Percentiles rank a stretch among this genome's conserved stretches.
Evolutionary conservation across 306 rosid genomes (phyloP).

Genomic region (Mimosa pudica): DNA sequence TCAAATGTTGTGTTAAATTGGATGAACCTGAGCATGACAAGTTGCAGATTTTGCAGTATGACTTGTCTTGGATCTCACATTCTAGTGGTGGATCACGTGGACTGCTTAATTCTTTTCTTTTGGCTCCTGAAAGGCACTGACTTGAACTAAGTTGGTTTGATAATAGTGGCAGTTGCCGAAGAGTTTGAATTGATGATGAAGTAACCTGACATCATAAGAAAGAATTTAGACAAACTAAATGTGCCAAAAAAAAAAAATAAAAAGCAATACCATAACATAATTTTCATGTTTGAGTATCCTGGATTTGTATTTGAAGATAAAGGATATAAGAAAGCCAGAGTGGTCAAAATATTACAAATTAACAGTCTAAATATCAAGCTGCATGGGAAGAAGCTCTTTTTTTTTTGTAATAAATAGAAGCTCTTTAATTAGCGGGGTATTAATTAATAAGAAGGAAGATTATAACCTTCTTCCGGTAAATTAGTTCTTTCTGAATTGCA

Average conservation of each 20-base stretch:
- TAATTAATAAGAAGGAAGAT: constrained; percentile 1
- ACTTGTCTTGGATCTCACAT: background rate
- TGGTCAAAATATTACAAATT: background rate
- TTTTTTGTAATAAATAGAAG: no score
- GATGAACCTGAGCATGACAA: constrained; percentile 5
- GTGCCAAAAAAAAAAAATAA: background rate
- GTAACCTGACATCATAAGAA: constrained; percentile 24
- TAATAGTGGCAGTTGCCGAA: constrained; percentile 1
- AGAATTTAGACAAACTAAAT: background rate
- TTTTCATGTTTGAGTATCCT: background rate
- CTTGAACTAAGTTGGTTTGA: constrained; percentile 32
- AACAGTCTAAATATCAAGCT: constrained; percentile 25
- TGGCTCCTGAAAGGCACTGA: constrained; percentile 16
- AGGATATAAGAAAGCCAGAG: background rate
- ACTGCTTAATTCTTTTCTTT: background rate
- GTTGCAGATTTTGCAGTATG: constrained; percentile 28
- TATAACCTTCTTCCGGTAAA: constrained; percentile 25
- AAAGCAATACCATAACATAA: background rate
- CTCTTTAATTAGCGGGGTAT: background rate
- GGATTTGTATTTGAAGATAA: background rate
- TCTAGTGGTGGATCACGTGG: background rate
- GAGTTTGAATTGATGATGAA: constrained; percentile 7
- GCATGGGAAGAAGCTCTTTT: no score
- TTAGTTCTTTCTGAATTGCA: constrained; percentile 36
- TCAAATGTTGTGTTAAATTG: constrained; percentile 38